Conservation (phyloP, 1,284 basidiomycete species). For the Cystobasidium pallidum region DNA sequence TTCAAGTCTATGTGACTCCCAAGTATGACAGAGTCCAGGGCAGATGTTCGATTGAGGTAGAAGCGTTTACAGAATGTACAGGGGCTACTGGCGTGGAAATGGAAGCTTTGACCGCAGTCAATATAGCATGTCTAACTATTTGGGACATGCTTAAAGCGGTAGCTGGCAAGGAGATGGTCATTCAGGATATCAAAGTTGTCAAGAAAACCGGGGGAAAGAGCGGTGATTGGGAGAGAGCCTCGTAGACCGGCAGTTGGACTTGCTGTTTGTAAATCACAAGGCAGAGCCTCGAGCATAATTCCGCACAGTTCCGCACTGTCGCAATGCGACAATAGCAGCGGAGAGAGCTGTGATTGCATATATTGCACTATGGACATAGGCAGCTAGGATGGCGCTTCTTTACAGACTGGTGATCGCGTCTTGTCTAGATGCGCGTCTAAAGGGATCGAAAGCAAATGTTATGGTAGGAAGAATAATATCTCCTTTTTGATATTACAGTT, state of each 20-base stretch:
- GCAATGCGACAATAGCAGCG: too few relatives aligned
- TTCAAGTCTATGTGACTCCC: slow-evolving; percentile 67
- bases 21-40: slow-evolving; percentile 49
- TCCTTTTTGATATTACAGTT: too few relatives aligned
- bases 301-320: too few relatives aligned
- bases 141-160: slow-evolving; percentile 94
- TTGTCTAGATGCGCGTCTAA: not conserved
- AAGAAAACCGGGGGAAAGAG: slow-evolving; percentile 74
- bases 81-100: slow-evolving; percentile 88
- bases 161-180: slow-evolving; percentile 75
- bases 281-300: too few relatives aligned
- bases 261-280: too few relatives aligned
- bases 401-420: not conserved
- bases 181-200: slow-evolving; percentile 66
- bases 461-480: too few relatives aligned
- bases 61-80: slow-evolving; percentile 70
- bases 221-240: slow-evolving; percentile 59
- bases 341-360: not conserved
- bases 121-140: slow-evolving; percentile 74
- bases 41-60: slow-evolving; percentile 65
- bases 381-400: not conserved
- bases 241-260: not conserved
- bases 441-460: too few relatives aligned
- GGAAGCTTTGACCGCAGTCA: slow-evolving; percentile 86
- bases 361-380: not conserved